Conservation (phyloP, 176 grass and related monocot species). For the Juncus effusus region DNA sequence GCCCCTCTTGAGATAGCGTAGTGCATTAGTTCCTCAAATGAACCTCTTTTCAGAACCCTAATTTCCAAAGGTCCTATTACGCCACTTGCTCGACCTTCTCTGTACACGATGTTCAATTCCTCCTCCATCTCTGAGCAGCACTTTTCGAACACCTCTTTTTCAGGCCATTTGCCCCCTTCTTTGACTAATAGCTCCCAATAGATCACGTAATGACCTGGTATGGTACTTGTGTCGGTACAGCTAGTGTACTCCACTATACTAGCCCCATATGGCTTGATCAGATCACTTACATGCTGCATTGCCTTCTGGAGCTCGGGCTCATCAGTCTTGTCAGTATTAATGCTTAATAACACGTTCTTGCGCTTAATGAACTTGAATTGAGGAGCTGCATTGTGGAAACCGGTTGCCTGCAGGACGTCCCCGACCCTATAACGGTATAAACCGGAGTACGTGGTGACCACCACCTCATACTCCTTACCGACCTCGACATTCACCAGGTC, state of each 20-base stretch:
- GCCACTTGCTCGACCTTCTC: slow-evolving; percentile 42
- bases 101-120: slow-evolving; percentile 49
- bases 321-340: slow-evolving; percentile 74
- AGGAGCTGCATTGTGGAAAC: slow-evolving; percentile 70
- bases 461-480: slow-evolving; percentile 57
- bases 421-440: slow-evolving; percentile 63
- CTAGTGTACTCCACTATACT: slow-evolving; percentile 63
- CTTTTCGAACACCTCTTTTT: slow-evolving; percentile 11
- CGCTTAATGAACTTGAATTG: slow-evolving; percentile 65
- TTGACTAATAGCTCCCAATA: slow-evolving; percentile 22
- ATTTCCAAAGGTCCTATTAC: slow-evolving; percentile 67
- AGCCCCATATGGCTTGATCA: slow-evolving; percentile 34
- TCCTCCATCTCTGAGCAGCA: slow-evolving; percentile 72
- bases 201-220: slow-evolving; percentile 72
- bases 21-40: slow-evolving; percentile 81
- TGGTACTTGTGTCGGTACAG: slow-evolving; percentile 45
- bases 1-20: slow-evolving; percentile 59
- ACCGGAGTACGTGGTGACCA: slow-evolving; percentile 67
- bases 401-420: slow-evolving; percentile 48
- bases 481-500: slow-evolving; percentile 50
- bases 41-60: slow-evolving; percentile 41
- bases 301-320: slow-evolving; percentile 71
- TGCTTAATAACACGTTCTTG: slow-evolving; percentile 66
- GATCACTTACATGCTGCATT: slow-evolving; percentile 42
- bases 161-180: slow-evolving; percentile 26